A percentile compares a stretch with the other conserved stretches of the same genome.
Evolutionary conservation across 2,329 filamentous ascomycete species (phyloP).

Genomic region (Phialophora macrospora): DNA sequence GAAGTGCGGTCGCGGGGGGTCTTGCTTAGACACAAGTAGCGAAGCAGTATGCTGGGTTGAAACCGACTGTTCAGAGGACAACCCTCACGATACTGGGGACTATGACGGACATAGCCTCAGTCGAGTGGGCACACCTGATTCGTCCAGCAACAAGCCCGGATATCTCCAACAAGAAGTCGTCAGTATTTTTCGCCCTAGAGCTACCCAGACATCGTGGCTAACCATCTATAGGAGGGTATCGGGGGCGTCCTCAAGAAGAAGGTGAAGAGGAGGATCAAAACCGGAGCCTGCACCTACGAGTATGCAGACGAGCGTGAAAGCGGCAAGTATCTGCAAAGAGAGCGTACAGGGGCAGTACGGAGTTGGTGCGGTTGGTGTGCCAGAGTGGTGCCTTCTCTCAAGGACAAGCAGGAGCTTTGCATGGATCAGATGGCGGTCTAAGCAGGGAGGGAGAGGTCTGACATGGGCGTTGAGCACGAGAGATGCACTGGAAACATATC

Average conservation of each 20-base stretch:
- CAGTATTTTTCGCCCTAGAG: background rate
- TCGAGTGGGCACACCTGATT: constrained; percentile 28
- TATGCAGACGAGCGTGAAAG: constrained; percentile 76
- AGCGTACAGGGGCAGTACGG: constrained; percentile 69
- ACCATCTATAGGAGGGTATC: constrained; percentile 67
- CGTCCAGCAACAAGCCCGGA: constrained; percentile 60
- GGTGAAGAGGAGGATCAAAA: constrained; percentile 77
- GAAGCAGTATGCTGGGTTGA: constrained; percentile 70
- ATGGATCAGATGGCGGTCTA: constrained; percentile 17
- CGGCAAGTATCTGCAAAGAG: constrained; percentile 69
- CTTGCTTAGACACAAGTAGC: constrained; percentile 75
- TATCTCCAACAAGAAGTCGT: constrained; percentile 82
- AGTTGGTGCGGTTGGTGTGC: constrained; percentile 95
- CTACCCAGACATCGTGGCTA: background rate
- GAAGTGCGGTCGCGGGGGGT: constrained; percentile 77
- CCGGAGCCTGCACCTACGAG: constrained; percentile 84
- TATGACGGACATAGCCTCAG: constrained; percentile 41
- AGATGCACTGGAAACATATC: background rate
- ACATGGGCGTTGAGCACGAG: background rate
- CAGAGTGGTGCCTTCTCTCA: constrained; percentile 69
- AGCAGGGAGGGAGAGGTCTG: background rate
- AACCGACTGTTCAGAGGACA: constrained; percentile 80
- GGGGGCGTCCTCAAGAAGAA: constrained; percentile 88
- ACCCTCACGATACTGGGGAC: constrained; percentile 52
- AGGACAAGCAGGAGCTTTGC: constrained; percentile 45